Base-by-base conservation (phyloP, 495 filamentous ascomycete genomes). In the Paragyromitra xinjiangensis region DNA sequence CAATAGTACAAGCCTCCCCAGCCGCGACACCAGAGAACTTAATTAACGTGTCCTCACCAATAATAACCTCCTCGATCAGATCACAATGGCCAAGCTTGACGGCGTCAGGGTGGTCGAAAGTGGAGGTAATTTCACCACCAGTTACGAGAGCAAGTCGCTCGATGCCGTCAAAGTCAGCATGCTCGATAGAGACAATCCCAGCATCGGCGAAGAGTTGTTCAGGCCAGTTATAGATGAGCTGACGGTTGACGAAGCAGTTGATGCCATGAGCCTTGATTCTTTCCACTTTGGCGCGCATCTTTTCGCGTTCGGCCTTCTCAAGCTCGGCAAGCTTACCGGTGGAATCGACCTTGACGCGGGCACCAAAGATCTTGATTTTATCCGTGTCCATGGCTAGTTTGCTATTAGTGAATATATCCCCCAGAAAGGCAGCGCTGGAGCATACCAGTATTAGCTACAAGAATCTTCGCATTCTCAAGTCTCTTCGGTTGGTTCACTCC, bases 211-310 rank as follows among this genome's bases (percentile, higher is more conserved):
- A 99, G 63, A 99, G 91, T 85, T 98, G 96, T 84, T 99, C 95
- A 44, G 95, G 95, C 95, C 95, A 98, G 88, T 99, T 99, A 88
- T 99, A 99, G 85, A 99, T 99, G 58, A 99, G 89, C 83, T 99
- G 95, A 75, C 95, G 88, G 88, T 99, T 99, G 83, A 99, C 96
- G 85, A 99, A 99, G 87, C 96, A 98, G 88, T 99, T 99, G 86
- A 99, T 97, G 51, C 95, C 95, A 81, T 99, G 96, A 44, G 93
- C 89, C 89, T 98, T 99, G 87, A 99, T 99, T 82, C 91, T 94
- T 81, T 99, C 96, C 53, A 99, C 95, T 88, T 99, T 99, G 69
- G 92, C 91, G 85, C 92, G 95, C 95, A 99, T 99, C 90, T 98
- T 99, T 82, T 98, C 95, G 69, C 93, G 91, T 87, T 99, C 95